Percentiles rank a stretch among this genome's conserved stretches.
phyloP scores from a whole-genome alignment of 192 early-diverging fungal genomes.

The Mortierella antarctica region DNA sequence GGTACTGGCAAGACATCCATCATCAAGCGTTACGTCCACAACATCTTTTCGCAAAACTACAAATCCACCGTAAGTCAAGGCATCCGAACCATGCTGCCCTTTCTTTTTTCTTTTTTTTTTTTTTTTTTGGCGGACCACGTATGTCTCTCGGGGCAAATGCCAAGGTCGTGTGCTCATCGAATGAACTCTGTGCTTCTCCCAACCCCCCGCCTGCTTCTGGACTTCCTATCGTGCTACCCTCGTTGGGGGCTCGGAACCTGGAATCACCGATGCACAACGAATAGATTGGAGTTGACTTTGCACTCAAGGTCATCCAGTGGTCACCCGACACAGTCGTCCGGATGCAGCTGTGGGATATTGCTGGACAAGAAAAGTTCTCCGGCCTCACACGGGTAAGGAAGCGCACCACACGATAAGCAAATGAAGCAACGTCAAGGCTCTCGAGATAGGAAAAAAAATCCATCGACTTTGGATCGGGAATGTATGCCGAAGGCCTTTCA shows the following conservation, averaged over 20 bases:
- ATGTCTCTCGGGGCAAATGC: too few relatives aligned
- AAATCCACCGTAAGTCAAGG: conserved; percentile 64
- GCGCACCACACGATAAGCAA: neutral
- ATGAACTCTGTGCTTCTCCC: neutral
- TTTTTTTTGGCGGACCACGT: neutral
- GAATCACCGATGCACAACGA: neutral
- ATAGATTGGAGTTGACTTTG: conserved; percentile 74
- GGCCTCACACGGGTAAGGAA: conserved; percentile 64
- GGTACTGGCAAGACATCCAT: conserved; percentile 71
- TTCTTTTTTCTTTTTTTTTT: neutral
- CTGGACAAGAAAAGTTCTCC: conserved; percentile 71
- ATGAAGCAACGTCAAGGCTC: neutral
- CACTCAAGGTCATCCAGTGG: conserved; percentile 68
- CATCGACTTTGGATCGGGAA: neutral
- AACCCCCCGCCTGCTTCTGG: neutral
- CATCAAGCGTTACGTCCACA: conserved; percentile 70
- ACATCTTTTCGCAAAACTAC: conserved; percentile 66
- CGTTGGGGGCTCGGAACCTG: too few relatives aligned
- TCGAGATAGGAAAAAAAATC: neutral
- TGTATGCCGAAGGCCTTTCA: too few relatives aligned
- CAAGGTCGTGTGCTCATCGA: neutral
- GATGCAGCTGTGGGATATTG: conserved; percentile 74
- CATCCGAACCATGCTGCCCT: too few relatives aligned
- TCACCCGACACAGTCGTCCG: conserved; percentile 63
- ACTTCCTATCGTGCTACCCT: neutral